phyloP scores from a whole-genome alignment of 2,329 filamentous ascomycete species.

The Taxawa tesnikishii region DNA sequence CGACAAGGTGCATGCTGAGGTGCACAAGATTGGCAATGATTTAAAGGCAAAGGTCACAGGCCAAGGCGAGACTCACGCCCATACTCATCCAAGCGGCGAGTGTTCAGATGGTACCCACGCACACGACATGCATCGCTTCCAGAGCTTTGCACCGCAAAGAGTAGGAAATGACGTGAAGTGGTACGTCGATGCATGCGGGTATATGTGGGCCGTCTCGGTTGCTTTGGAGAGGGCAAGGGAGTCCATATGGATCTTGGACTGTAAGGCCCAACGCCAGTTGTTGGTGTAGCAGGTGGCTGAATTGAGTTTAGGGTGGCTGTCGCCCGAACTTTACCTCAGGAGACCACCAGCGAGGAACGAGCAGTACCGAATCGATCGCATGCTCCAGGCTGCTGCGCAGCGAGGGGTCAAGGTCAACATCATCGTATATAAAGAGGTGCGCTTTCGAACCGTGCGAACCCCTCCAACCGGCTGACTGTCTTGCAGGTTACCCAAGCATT shows the following conservation, averaged over 20 bases:
- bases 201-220: constrained; percentile 74
- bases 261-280: constrained; percentile 24
- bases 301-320: constrained; percentile 56
- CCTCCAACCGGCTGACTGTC: not conserved
- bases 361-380: constrained; percentile 69
- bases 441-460: not conserved
- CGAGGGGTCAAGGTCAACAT: constrained; percentile 74
- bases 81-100: constrained; percentile 28
- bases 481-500: constrained; percentile 58
- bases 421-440: constrained; percentile 78
- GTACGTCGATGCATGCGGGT: constrained; percentile 78
- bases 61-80: constrained; percentile 32
- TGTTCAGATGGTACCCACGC: constrained; percentile 24
- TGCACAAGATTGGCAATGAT: constrained; percentile 38
- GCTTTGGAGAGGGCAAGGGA: constrained; percentile 67
- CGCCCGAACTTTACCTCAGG: constrained; percentile 76
- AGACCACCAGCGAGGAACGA: constrained; percentile 72
- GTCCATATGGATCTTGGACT: constrained; percentile 76
- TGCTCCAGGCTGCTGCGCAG: constrained; percentile 71
- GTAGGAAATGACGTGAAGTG: constrained; percentile 67
- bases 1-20: constrained; percentile 41
- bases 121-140: constrained; percentile 38
- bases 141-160: constrained; percentile 60
- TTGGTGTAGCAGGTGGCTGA: not conserved
- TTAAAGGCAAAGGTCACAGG: constrained; percentile 37